Evolutionary conservation across 495 filamentous ascomycete species (phyloP).

Genomic region (Xylaria scruposa): DNA sequence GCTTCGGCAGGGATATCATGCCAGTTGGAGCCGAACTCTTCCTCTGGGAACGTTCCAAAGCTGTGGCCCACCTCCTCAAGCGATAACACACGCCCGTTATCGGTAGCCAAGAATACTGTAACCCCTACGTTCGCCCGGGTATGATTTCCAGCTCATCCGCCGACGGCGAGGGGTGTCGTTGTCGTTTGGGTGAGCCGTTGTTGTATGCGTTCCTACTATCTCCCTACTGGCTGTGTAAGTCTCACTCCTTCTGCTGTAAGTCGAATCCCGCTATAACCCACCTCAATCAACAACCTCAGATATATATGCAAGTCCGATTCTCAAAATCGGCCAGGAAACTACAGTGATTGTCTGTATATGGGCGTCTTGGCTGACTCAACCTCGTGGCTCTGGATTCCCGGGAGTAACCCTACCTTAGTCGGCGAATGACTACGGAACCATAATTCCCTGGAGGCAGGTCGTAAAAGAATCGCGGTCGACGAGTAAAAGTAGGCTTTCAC

Average conservation of each 20-base stretch:
- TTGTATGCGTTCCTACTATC: background rate
- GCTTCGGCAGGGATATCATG: slow-evolving; percentile 24
- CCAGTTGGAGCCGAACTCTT: slow-evolving; percentile 5
- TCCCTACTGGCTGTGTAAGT: slow-evolving; percentile 18
- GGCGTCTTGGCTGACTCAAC: background rate
- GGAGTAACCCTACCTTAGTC: slow-evolving; percentile 10
- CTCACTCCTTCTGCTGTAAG: background rate
- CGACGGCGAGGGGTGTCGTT: background rate
- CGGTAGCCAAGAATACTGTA: slow-evolving; percentile 5
- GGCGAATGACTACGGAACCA: slow-evolving; percentile 9
- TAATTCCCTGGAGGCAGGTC: slow-evolving; percentile 6
- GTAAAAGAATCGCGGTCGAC: slow-evolving; percentile 1
- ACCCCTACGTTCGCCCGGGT: slow-evolving; percentile 7
- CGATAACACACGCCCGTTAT: slow-evolving; percentile 2
- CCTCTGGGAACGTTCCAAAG: slow-evolving; percentile 6
- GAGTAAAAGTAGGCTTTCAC: background rate
- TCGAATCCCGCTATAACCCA: background rate
- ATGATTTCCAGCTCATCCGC: slow-evolving; percentile 3
- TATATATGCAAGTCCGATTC: background rate
- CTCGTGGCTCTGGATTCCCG: background rate
- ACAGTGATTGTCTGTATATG: background rate
- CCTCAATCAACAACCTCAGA: background rate
- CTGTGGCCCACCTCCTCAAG: slow-evolving; percentile 7
- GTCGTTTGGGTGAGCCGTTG: background rate
- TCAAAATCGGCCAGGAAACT: slow-evolving; percentile 6